Evolutionary conservation across 257 asterid species (phyloP).

Genomic region (Lithospermum erythrorhizon): DNA sequence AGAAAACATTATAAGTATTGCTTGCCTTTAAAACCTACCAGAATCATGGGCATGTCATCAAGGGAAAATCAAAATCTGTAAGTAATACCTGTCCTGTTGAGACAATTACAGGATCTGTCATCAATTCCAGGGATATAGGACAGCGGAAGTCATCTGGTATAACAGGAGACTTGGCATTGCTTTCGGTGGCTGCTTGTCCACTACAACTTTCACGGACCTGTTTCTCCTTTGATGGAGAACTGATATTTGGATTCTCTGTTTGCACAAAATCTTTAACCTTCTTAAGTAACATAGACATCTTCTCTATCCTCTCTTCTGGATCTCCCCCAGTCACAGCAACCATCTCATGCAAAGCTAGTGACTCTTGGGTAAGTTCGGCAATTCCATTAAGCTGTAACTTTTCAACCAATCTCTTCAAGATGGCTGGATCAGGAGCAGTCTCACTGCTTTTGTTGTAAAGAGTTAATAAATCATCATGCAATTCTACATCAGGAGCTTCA

Average conservation of each 20-base stretch:
- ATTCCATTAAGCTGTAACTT: slow-evolving; percentile 74
- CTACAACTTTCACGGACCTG: slow-evolving; percentile 40
- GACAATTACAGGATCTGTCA: slow-evolving; percentile 96
- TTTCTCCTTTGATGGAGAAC: slow-evolving; percentile 30
- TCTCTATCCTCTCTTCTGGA: slow-evolving; percentile 79
- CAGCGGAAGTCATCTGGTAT: slow-evolving; percentile 97
- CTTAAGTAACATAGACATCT: slow-evolving; percentile 84
- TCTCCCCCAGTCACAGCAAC: slow-evolving; percentile 78
- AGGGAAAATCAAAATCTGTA: slow-evolving; percentile 1
- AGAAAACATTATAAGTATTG: not conserved
- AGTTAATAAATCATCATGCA: slow-evolving; percentile 62
- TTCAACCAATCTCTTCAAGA: slow-evolving; percentile 56
- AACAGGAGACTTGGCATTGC: slow-evolving; percentile 41
- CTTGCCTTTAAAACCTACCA: not conserved
- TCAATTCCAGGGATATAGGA: slow-evolving; percentile 88
- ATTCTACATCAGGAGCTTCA: slow-evolving; percentile 64
- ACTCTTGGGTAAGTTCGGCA: slow-evolving; percentile 82
- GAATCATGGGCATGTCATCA: not conserved
- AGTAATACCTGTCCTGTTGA: slow-evolving; percentile 88
- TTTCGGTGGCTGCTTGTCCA: slow-evolving; percentile 35
- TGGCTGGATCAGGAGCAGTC: slow-evolving; percentile 34
- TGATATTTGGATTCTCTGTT: slow-evolving; percentile 59
- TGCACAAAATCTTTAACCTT: slow-evolving; percentile 87
- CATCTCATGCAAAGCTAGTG: slow-evolving; percentile 93
- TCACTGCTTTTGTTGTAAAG: slow-evolving; percentile 40